Evolutionary conservation across 345 rosid genomes (phyloP).

Genomic region (Conringia planisiliqua): DNA sequence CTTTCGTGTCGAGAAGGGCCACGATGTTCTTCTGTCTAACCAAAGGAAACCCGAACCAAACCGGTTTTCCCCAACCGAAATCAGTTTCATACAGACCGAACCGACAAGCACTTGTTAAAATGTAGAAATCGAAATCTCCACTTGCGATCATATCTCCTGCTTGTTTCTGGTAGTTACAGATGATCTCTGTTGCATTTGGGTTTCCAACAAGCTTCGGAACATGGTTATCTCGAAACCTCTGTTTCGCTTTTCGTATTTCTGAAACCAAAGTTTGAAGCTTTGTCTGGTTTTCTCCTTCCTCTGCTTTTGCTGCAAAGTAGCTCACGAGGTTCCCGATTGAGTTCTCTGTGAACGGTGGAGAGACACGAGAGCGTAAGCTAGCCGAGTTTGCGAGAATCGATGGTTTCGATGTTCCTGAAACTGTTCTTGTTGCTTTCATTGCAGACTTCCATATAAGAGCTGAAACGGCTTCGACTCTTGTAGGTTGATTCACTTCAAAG

Average conservation of each 20-base stretch:
- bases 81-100: constrained; percentile 31
- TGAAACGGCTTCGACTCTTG: constrained; percentile 49
- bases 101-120: constrained; percentile 24
- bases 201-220: constrained; percentile 13
- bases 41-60: constrained; percentile 32
- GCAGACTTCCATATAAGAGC: constrained; percentile 46
- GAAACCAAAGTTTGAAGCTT: constrained; percentile 29
- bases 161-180: constrained; percentile 17
- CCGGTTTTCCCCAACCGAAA: constrained; percentile 44
- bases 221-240: constrained; percentile 27
- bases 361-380: constrained; percentile 34
- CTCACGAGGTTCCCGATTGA: constrained; percentile 45
- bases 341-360: constrained; percentile 34
- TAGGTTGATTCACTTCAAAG: constrained; percentile 35
- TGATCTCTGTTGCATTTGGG: constrained; percentile 4
- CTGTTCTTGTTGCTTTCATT: constrained; percentile 31
- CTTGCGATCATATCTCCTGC: constrained; percentile 15
- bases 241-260: constrained; percentile 23
- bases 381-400: constrained; percentile 36
- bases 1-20: constrained; percentile 35
- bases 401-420: constrained; percentile 22
- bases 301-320: constrained; percentile 31
- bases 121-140: constrained; percentile 29
- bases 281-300: constrained; percentile 8
- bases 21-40: constrained; percentile 38